These are phyloP conservation scores for Boletus rufocinnamomeus DNA, from an alignment of 768 basidiomycete species.

Conservation along the genomic window DNA sequence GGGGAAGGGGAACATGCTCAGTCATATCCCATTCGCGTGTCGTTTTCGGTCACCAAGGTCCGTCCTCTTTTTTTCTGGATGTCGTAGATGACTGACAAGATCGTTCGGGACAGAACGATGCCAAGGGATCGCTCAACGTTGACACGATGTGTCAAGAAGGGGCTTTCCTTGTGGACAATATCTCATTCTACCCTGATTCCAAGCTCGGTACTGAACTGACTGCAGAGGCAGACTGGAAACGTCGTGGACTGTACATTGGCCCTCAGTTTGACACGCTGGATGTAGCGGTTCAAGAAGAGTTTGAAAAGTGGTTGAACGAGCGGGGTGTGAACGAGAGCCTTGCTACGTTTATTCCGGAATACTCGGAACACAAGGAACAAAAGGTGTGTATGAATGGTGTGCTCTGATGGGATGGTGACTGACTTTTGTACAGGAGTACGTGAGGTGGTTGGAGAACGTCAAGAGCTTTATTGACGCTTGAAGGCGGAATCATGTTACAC, in stretches of 20 bases:
- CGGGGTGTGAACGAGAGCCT: slow-evolving; percentile 83
- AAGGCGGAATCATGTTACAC: neutral
- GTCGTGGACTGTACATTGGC: slow-evolving; percentile 89
- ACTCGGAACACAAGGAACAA: slow-evolving; percentile 91
- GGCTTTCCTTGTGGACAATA: slow-evolving; percentile 83
- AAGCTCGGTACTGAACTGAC: slow-evolving; percentile 74
- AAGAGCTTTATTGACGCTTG: slow-evolving; percentile 77
- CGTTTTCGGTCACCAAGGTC: slow-evolving; percentile 84
- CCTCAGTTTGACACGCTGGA: slow-evolving; percentile 95
- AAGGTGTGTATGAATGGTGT: slow-evolving; percentile 49
- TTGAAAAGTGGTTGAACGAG: slow-evolving; percentile 87
- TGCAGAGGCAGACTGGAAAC: slow-evolving; percentile 92
- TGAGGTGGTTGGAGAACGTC: slow-evolving; percentile 82
- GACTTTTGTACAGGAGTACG: slow-evolving; percentile 70
- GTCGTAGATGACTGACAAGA: neutral
- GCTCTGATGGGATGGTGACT: slow-evolving; percentile 8
- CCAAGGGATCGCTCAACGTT: slow-evolving; percentile 69
- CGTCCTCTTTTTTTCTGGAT: neutral
- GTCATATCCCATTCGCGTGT: slow-evolving; percentile 74
- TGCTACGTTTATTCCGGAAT: slow-evolving; percentile 87
- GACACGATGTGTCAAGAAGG: slow-evolving; percentile 82
- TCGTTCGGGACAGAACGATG: slow-evolving; percentile 40
- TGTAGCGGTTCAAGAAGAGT: slow-evolving; percentile 82
- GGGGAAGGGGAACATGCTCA: slow-evolving; percentile 33
- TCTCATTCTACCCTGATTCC: slow-evolving; percentile 79